These are phyloP conservation scores for Blastomyces emzantsi DNA, from an alignment of 2,329 filamentous ascomycete species.

Conservation along the genomic window DNA sequence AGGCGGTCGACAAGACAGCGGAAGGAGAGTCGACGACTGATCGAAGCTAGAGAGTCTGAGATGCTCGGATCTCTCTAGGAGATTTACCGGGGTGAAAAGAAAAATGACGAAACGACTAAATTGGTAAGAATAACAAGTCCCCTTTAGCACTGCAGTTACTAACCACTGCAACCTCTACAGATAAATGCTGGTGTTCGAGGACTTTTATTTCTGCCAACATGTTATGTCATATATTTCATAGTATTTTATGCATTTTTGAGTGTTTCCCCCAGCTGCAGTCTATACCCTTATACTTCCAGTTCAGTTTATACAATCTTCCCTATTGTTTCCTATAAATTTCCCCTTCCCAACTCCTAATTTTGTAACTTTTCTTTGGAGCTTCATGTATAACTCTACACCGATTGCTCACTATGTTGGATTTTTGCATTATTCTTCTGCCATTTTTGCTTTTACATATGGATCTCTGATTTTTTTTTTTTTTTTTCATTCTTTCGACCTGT, in stretches of 20 bases:
- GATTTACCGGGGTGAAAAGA: not conserved
- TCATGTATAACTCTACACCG: not conserved
- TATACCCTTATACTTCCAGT: not conserved
- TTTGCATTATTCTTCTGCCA: not conserved
- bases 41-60: not conserved
- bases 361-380: not conserved
- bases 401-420: not conserved
- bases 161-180: not conserved
- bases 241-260: not conserved
- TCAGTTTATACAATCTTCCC: not conserved
- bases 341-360: not conserved
- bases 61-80: not conserved
- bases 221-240: not conserved
- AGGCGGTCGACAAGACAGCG: constrained; percentile 1
- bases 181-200: not conserved
- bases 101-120: not conserved
- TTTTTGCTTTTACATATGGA: not conserved
- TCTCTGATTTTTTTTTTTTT: not conserved
- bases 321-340: not conserved
- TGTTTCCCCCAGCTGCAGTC: not conserved
- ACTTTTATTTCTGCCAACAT: not conserved
- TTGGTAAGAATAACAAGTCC: not conserved
- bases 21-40: not conserved
- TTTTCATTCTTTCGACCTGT: not conserved
- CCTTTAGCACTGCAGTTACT: not conserved